Base-by-base conservation (phyloP, 129 eudicot genomes). In the Chrysanthemum seticuspe region DNA sequence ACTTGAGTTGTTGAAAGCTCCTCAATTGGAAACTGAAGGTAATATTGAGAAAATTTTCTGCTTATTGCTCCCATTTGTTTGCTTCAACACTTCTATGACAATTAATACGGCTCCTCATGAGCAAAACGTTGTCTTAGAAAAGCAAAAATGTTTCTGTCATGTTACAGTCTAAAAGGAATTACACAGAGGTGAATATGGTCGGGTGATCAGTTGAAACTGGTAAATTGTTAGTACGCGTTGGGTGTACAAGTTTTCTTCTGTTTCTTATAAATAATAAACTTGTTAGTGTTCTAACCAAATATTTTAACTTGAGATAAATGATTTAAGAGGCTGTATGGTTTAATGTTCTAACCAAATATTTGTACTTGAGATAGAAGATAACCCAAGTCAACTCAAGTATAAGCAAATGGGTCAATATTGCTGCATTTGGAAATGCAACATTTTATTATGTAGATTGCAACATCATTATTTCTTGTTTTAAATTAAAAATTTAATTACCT, bases 1-100 rank as follows among this genome's bases (percentile, higher is more conserved):
- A n/a, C 54, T 90, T 45, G 94, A 90, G 49, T 64, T 90, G 81
- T 87, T 90, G 29, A 90, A 88, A 80, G 97, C 97, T 75, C 91
- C 99, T 44, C 79, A 91, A 14, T 62, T 95, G 73, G 94, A 88
- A 62, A 71, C 77, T 10, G 74, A 81, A 58, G 97, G 96, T 90
- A 75, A 21, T 73, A 16, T 29, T 13, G 18, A 62, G 21, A 62
- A 62, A 61, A 10, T 11, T 19, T 61, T 2, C 16, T 13, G 31
- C 14, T 40, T 61, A 57, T 61, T 61, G 66, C 23, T 36, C 25
- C 14, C 18, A 25, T 61, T 23, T 14, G 18, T 27, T 29, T 14
- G 34, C 7, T 1, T 3, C 67, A 25, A 62, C 67, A 15, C 48
- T 62, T 29, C 34, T 13, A 62, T 61, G 21, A 62, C 13, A 13